Base-by-base conservation (phyloP, 805 yeast species). In the Zygoascus tannicola region DNA sequence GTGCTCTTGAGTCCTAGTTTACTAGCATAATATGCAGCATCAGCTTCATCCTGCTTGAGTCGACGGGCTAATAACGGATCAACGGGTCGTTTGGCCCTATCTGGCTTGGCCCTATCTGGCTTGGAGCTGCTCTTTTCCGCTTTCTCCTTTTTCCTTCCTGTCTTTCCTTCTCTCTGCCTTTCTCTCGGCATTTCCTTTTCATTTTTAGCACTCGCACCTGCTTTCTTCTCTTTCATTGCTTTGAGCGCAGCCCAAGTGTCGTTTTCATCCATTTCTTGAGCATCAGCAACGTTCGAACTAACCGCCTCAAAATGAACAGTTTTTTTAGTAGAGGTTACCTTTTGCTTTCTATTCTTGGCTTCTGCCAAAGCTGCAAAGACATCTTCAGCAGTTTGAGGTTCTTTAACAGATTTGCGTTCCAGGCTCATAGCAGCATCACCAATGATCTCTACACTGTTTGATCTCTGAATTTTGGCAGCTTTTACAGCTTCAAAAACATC, bases 1-100 rank as follows among this genome's bases (percentile, higher is more conserved):
- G 81, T 66, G 14, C 68, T 69, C 50, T 78, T 78, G 52, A 84
- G 59, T 1, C 94, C 94, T 7, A 88, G 67, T 55, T 83, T 80
- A 50, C 81, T 81, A 3, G 96, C 88, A 59, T 86, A 88, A 56
- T 81, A 85, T 35, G 73, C 76, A 64, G 84, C 79, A 43, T 88
- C 95, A 45, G 76, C 80, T 47, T 85, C 94, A 52, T 84, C 94
- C 49, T 73, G 70, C 39, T 66, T 64, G 52, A 74, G 56, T 28
- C 71, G 62, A 14, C 10, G 14, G 7, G 16, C 15, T 7, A 12
- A 8, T 8, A 35, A 7, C 7, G 22, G 22, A 35, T 35, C 39
- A 18, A 35, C n/a, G 19, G 14, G 18, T 8, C 39, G 22, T 8
- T 7, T 21, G 15, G 14, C 7, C 22, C 15, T 19, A 8, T 35